Evolutionary conservation across 768 basidiomycete species (phyloP).

Genomic region (Agaricus blazei): DNA sequence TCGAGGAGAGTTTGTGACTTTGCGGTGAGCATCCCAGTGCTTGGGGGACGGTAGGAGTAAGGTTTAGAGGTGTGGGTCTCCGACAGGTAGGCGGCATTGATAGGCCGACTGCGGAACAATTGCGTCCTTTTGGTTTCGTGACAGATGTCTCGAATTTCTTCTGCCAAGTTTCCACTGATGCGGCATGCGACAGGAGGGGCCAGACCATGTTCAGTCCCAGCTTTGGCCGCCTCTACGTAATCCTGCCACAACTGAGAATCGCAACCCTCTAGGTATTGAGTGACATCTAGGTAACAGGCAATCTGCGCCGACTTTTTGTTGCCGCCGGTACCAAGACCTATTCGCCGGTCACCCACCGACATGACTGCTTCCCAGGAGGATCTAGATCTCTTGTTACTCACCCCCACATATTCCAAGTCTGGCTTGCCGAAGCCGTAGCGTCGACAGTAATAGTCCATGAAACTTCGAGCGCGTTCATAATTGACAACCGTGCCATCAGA

Average conservation of each 20-base stretch:
- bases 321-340: conserved; percentile 69
- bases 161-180: conserved; percentile 58
- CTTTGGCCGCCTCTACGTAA: conserved; percentile 56
- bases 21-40: conserved; percentile 16
- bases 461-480: conserved; percentile 73
- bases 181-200: conserved; percentile 66
- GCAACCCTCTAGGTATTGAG: conserved; percentile 80
- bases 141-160: conserved; percentile 67
- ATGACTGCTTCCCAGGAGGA: conserved; percentile 69
- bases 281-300: conserved; percentile 82
- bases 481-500: conserved; percentile 60
- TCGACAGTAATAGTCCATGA: conserved; percentile 95
- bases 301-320: conserved; percentile 70
- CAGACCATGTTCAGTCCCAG: conserved; percentile 64
- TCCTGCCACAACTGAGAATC: conserved; percentile 77
- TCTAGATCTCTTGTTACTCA: conserved; percentile 16
- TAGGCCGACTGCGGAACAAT: conserved; percentile 64
- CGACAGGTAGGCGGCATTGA: conserved; percentile 12
- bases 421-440: conserved; percentile 71
- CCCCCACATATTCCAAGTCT: conserved; percentile 52
- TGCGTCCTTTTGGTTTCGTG: conserved; percentile 56
- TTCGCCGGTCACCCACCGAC: conserved; percentile 69
- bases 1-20: conserved; percentile 58
- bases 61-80: background rate
- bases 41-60: conserved; percentile 4